phyloP scores from a whole-genome alignment of 208 protist genomes.

The Dictyostelium gargantuum region DNA sequence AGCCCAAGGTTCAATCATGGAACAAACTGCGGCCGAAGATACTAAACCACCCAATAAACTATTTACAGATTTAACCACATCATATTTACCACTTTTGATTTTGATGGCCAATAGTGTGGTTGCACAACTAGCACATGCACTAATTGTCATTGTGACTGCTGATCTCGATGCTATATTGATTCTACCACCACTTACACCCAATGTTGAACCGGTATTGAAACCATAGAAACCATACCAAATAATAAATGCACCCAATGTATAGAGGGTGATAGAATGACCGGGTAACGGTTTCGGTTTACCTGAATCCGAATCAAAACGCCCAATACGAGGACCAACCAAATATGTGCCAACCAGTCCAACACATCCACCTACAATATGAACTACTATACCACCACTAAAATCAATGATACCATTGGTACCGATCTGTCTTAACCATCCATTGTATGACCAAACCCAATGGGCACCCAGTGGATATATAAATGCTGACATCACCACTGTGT shows the following conservation, averaged over 20 bases:
- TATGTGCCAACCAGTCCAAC: constrained; percentile 36
- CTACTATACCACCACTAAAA: constrained; percentile 27
- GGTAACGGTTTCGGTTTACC: constrained; percentile 50
- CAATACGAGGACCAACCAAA: constrained; percentile 51
- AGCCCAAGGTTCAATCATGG: constrained; percentile 40
- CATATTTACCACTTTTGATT: constrained; percentile 22
- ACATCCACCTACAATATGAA: constrained; percentile 53
- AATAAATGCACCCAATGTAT: constrained; percentile 56
- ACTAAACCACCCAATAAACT: constrained; percentile 34
- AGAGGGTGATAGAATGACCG: constrained; percentile 8
- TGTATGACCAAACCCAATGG: constrained; percentile 54
- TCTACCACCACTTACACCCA: background rate
- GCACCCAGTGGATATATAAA: constrained; percentile 37
- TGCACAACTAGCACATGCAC: background rate
- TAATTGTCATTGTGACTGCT: constrained; percentile 31
- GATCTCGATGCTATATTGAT: background rate
- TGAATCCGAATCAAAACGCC: constrained; percentile 31
- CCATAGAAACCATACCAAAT: constrained; percentile 68
- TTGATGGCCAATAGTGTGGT: constrained; percentile 10
- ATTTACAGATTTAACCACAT: constrained; percentile 27
- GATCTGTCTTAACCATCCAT: constrained; percentile 36
- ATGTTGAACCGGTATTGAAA: constrained; percentile 55
- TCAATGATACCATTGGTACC: constrained; percentile 51
- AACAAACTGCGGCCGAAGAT: background rate
- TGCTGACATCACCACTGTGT: constrained; percentile 25